Conservation (phyloP, 176 grass and related monocot genomes). For the Rhipidocladum racemiflorum region DNA sequence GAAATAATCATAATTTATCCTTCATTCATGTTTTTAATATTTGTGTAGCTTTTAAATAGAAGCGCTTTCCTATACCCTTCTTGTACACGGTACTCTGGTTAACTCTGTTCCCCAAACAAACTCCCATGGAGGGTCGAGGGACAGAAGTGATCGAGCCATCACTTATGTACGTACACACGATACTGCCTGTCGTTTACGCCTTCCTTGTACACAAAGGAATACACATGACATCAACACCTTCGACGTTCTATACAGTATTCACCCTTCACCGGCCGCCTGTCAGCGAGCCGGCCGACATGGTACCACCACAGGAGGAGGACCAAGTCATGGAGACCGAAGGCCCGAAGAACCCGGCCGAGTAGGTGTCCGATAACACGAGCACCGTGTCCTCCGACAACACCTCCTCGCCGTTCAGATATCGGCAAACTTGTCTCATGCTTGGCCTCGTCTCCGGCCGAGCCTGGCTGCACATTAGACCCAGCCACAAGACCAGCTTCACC, state of each 20-base stretch:
- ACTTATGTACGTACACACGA: no score
- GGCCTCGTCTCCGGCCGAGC: conserved; percentile 41
- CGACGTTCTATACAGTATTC: neutral
- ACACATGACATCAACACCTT: no score
- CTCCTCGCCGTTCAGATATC: conserved; percentile 37
- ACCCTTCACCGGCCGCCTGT: conserved; percentile 32
- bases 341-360: neutral
- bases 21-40: no score
- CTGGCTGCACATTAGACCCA: conserved; percentile 47
- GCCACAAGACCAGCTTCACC: conserved; percentile 42
- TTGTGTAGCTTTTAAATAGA: no score
- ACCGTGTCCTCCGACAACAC: conserved; percentile 8
- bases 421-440: conserved; percentile 38
- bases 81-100: no score
- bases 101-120: no score
- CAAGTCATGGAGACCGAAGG: conserved; percentile 23
- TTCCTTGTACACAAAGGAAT: no score
- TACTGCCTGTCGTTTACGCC: no score
- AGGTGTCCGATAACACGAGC: conserved; percentile 29
- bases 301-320: conserved; percentile 21
- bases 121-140: no score
- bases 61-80: no score
- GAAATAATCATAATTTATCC: no score
- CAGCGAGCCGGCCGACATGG: conserved; percentile 22
- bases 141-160: no score